Percentiles rank a stretch among this genome's conserved stretches.
These are phyloP conservation scores for Picochlorum sp. DNA, from an alignment of 139 green algal genomes.

Conservation along the genomic window DNA sequence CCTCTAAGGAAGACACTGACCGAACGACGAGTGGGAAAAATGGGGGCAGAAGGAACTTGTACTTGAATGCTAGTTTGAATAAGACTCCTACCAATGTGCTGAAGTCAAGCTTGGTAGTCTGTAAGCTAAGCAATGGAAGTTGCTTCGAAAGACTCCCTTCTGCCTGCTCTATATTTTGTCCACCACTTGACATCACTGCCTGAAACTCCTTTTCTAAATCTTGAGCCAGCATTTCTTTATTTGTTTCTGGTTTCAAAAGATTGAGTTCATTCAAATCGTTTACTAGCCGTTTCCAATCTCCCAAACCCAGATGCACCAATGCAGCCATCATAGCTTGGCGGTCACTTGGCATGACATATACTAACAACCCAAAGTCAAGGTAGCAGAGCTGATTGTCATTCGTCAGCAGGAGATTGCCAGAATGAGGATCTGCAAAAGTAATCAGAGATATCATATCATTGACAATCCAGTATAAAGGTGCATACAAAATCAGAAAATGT, in stretches of 20 bases:
- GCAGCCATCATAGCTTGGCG: conserved; percentile 86
- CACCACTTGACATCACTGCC: conserved; percentile 8
- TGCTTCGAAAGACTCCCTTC: background rate
- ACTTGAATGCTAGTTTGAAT: conserved; percentile 88
- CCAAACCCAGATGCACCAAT: conserved; percentile 93
- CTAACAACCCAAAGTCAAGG: conserved; percentile 93
- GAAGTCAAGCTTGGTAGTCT: conserved; percentile 80
- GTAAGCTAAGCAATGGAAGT: conserved; percentile 26
- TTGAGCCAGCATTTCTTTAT: conserved; percentile 78
- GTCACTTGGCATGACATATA: conserved; percentile 39
- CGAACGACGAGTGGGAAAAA: conserved; percentile 96
- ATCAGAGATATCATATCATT: conserved; percentile 15
- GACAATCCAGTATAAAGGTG: conserved; percentile 11
- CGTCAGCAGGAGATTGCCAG: conserved; percentile 87
- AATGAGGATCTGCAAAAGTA: conserved; percentile 60
- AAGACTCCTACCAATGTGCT: conserved; percentile 86
- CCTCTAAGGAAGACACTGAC: conserved; percentile 87
- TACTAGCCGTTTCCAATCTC: conserved; percentile 70
- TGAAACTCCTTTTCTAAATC: conserved; percentile 28
- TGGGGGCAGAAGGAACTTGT: conserved; percentile 65
- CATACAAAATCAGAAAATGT: background rate
- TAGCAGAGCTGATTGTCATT: conserved; percentile 77
- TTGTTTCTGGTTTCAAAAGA: conserved; percentile 70
- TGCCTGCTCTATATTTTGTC: too few relatives aligned
- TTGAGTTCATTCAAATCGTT: conserved; percentile 84